These are phyloP conservation scores for Podospora didyma DNA, from an alignment of 495 filamentous ascomycete genomes.

Conservation along the genomic window DNA sequence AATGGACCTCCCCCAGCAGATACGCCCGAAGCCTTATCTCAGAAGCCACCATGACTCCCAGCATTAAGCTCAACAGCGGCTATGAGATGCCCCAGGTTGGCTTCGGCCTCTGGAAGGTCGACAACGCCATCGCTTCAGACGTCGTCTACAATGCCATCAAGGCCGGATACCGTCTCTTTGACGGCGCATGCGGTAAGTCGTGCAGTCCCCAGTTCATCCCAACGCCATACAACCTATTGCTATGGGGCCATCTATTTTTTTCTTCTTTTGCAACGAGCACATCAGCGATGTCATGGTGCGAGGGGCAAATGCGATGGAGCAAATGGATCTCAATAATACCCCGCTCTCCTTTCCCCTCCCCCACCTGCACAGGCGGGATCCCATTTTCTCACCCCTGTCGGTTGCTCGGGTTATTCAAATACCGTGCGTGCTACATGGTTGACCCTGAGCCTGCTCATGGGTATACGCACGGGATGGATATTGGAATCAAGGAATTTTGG, in stretches of 20 bases:
- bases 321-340: slow-evolving; percentile 11
- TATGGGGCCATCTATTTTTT: no score
- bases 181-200: slow-evolving; percentile 74
- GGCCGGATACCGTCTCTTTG: slow-evolving; percentile 79
- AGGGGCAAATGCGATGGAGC: slow-evolving; percentile 2
- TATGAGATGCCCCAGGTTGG: slow-evolving; percentile 86
- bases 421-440: slow-evolving; percentile 5
- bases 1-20: background rate
- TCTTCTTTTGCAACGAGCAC: no score
- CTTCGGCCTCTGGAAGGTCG: slow-evolving; percentile 82
- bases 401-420: slow-evolving; percentile 10
- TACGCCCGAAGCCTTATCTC: background rate
- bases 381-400: slow-evolving; percentile 21
- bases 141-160: slow-evolving; percentile 88
- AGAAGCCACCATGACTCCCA: slow-evolving; percentile 33
- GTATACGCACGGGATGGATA: background rate
- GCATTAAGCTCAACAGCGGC: slow-evolving; percentile 76
- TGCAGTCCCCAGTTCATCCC: no score
- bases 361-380: slow-evolving; percentile 11
- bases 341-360: slow-evolving; percentile 12
- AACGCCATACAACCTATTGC: no score
- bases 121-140: slow-evolving; percentile 70
- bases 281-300: no score
- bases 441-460: no score
- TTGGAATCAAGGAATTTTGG: no score